phyloP scores from a whole-genome alignment of 148 eudicot species.

The Suaeda aralocaspica region DNA sequence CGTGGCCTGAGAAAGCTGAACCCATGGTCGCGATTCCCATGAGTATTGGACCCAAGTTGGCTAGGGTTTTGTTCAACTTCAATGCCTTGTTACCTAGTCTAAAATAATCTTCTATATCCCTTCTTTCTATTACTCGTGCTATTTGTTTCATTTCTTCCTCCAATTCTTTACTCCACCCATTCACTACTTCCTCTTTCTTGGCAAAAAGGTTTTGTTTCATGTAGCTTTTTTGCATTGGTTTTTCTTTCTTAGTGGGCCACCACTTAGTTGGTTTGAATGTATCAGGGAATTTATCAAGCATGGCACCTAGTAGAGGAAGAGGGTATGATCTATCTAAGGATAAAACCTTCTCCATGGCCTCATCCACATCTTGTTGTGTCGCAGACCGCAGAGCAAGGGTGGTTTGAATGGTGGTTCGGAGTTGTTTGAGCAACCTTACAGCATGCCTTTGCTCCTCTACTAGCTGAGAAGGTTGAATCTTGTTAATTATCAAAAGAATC shows the following conservation, averaged over 20 bases:
- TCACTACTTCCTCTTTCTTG: constrained; percentile 23
- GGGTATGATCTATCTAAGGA: constrained; percentile 57
- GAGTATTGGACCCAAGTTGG: constrained; percentile 42
- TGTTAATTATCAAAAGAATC: constrained; percentile 50
- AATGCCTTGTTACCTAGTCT: constrained; percentile 60
- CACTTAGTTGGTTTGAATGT: constrained; percentile 44
- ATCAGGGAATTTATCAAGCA: constrained; percentile 60
- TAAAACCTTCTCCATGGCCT: constrained; percentile 43
- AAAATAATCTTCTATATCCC: constrained; percentile 51
- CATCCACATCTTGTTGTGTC: constrained; percentile 31
- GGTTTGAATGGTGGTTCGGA: constrained; percentile 35
- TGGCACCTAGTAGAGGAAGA: constrained; percentile 55
- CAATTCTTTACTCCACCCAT: constrained; percentile 48
- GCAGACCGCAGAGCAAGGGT: constrained; percentile 20
- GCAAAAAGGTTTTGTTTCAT: neutral
- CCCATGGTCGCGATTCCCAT: constrained; percentile 55
- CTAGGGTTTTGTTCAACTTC: constrained; percentile 50
- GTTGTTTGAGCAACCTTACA: constrained; percentile 47
- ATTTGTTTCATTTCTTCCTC: constrained; percentile 53
- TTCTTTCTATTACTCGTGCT: constrained; percentile 30
- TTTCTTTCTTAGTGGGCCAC: constrained; percentile 33
- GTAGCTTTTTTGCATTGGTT: neutral
- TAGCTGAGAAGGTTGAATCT: constrained; percentile 72
- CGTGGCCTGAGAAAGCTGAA: constrained; percentile 33
- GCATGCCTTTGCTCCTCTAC: constrained; percentile 70